Conservation (phyloP, 441 rosid species). For the Syzygium malaccense region DNA sequence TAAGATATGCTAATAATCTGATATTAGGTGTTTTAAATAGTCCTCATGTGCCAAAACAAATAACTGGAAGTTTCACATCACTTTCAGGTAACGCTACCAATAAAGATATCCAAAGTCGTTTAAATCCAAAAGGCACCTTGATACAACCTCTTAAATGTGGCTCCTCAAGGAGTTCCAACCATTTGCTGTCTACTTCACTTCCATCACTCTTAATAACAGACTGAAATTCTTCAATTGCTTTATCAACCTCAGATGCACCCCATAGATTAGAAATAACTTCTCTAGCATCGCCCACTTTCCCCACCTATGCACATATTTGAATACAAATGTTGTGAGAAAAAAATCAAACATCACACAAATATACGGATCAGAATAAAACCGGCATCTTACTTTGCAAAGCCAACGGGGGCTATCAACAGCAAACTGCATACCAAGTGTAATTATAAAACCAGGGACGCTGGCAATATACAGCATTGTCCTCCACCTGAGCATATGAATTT, state of each 20-base stretch:
- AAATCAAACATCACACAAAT: background rate
- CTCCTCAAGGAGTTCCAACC: conserved; percentile 66
- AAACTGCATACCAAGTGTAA: conserved; percentile 70
- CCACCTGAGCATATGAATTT: conserved; percentile 46
- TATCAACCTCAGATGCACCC: conserved; percentile 60
- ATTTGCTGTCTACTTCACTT: conserved; percentile 39
- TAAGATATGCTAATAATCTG: background rate
- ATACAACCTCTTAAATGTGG: conserved; percentile 82
- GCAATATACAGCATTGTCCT: conserved; percentile 60
- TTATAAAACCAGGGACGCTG: conserved; percentile 47
- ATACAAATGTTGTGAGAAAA: conserved; percentile 2
- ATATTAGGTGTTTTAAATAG: background rate
- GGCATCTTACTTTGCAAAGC: conserved; percentile 57
- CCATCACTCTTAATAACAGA: conserved; percentile 45
- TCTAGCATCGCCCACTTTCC: conserved; percentile 52
- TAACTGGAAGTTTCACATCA: background rate
- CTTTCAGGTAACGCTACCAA: background rate
- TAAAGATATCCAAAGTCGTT: background rate
- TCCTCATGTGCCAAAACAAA: background rate
- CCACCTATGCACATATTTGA: conserved; percentile 28
- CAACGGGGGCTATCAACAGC: conserved; percentile 83
- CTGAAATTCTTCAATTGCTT: conserved; percentile 52
- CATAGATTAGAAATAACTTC: conserved; percentile 44
- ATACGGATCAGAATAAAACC: background rate
- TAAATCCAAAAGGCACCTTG: conserved; percentile 33